Evolutionary conservation across 495 filamentous ascomycete genomes (phyloP), one percentile per base, ranked within the genome.

Genomic region (Talaromyces borbonicus): DNA sequence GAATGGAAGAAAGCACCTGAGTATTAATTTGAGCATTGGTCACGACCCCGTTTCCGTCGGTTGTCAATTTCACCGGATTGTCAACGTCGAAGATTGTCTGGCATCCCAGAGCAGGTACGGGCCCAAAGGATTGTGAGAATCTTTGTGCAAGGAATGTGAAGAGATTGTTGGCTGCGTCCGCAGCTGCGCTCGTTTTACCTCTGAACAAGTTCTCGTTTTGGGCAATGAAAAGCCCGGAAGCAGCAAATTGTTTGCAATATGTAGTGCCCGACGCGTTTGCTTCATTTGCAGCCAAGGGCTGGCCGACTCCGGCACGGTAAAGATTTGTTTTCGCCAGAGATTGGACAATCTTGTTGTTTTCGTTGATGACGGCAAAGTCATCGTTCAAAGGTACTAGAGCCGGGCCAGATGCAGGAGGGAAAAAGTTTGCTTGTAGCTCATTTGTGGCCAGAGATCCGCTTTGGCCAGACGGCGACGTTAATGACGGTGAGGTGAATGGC

Each of bases 301-400:
- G 33, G 16, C 33, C 33, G 5, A 37, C 33, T 37, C 33, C 33
- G n/a, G 33, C 33, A 37, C 33, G 33, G 33, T 37, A 37, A 6
- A 37, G 33, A 37, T 37, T 37, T 8, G 33, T 37, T 14, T 37
- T 37, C n/a, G 11, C 9, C 16, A 37, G n/a, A 14, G 33, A 37
- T 18, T 37, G 33, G 33, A 18, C 18, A 14, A 37, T 14, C n/a
- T 12, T 5, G 33, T 18, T 18, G n/a, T 37, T 37, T 6, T 37
- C 18, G 18, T 37, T 37, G 16, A 37, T 37, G 16, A 12, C 8
- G 9, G 33, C n/a, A 14, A 37, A 37, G 33, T 37, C 33, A 18
- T 37, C 33, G n/a, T 37, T 37, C 8, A 37, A 18, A 18, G 33
- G 33, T 16, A 37, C 33, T 6, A 37, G 33, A 37, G 33, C 33